Evolutionary conservation across 2,329 filamentous ascomycete species (phyloP), one percentile per base, ranked within the genome.

Genomic region (Xylariales sp.): DNA sequence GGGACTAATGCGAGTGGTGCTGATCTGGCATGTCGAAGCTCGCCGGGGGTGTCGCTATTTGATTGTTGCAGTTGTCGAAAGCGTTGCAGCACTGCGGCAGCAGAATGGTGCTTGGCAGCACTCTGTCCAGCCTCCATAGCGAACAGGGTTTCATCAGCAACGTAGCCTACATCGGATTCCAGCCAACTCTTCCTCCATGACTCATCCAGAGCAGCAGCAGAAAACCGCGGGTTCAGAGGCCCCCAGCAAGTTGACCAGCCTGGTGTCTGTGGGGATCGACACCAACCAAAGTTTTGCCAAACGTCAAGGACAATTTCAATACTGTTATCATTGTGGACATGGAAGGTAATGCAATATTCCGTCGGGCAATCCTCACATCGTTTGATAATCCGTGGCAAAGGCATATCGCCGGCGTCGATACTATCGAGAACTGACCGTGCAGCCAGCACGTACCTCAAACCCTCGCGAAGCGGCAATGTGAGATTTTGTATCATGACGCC

Each of bases 221-320:
- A 10, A 24, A 42, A 36, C 3, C 45, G 45, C 14, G 42, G 35
- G 11, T 47, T 47, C 29, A 43, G 27, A 12, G 27, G 31, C 10
- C 45, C 45, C 45, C 45, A 47, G 21, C 45, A 47, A 15, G 37
- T 45, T 12, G 37, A 9, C 45, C 45, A 47, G 27, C 45, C 45
- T 24, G 42, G 29, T 3, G 18, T 8, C 14, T 22, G 29, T n/a
- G 45, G 45, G 8, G 12, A n/a, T 3, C 32, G 42, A 15, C 45
- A 42, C 10, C 10, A 4, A 3, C 45, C 45, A 4, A 47, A 18
- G 21, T 47, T 47, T 22, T 47, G 45, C 45, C 45, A 47, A 3
- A 45, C 42, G 27, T 47, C 39, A 19, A 47, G 15, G 5, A 45
- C 39, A 12, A 47, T 21, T 28, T 47, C 45, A 10, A 47, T 14